Base-by-base conservation (phyloP, 116 monocot genomes). In the Papilionanthe hybrid region DNA sequence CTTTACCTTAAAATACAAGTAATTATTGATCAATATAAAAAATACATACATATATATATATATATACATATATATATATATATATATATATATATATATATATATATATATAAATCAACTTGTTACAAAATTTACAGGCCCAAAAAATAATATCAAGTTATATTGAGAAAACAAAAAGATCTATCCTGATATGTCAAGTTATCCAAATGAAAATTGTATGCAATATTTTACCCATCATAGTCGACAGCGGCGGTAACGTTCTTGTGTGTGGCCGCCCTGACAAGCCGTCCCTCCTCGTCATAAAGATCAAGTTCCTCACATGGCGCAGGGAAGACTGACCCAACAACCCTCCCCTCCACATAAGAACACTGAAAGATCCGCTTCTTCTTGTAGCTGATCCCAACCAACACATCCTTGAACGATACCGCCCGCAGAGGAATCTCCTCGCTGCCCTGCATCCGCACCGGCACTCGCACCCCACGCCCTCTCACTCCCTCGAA, bases 391-490 rank as follows among this genome's bases (percentile, higher is more conserved):
- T 67, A 27, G 63, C 44, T 60, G 9, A 82, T 76, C 23, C 85
- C 85, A 23, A 85, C 78, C 2, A 66, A 79, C 58, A 85, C 49
- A 41, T 85, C 81, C 41, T 22, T 55, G 23, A 85, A 65, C 10
- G 41, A n/a, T 5, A 85, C 82, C 3, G 73, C 78, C 42, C 45
- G 81, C 22, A 85, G 22, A 2, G 85, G 85, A 45, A 85, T 82
- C 37, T 82, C 82, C 13, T 53, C 13, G 68, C 94, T 96, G 72
- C 94, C 92, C 57, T 96, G 88, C 10, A 92, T 86, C 25, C 96
- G 85, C 32, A 94, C 96, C 0, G 96, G 93, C 47, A 96, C 88
- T 4, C 89, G 87, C 18, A 94, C 90, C 4, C 86, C 86, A 42
- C 83, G 78, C 0, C 96, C 96, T 41, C 82, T 89, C 27, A 96